Evolutionary conservation across 2,329 filamentous ascomycete genomes (phyloP), one percentile per base, ranked within the genome.

Genomic region (Proliferodiscus dingleyae): DNA sequence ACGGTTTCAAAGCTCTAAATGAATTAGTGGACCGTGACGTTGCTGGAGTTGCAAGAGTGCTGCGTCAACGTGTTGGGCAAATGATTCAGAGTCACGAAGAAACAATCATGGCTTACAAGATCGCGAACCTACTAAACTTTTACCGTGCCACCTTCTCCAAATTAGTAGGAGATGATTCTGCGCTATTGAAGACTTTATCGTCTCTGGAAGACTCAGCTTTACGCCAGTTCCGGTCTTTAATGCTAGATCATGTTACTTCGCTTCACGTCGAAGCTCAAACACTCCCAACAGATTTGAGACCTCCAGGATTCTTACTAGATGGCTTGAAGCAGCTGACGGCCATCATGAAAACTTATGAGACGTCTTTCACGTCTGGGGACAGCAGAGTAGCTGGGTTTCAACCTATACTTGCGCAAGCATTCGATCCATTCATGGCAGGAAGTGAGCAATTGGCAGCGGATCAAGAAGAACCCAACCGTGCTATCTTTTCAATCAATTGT

Each of bases 1-100:
- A 97, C 64, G 85, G 89, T 1, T 74, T 83, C 23, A 87, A 85
- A 63, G 88, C 90, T 1, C 72, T 97, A 16, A 87, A 87, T 53
- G 83, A 93, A 51, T 75, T 98, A 2, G 88, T 97, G 21, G 90
- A 91, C 60, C 83, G 89, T 29, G 87, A 95, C 59, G 74, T 97
- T 37, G 80, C 81, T 2, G 87, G 88, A 1, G 89, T 91, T 3
- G 81, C 85, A 29, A 80, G 88, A 18, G 80, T 90, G n/a, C 68
- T 97, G n/a, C 82, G 87, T 21, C 90, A 96, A 64, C 78, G 91
- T 24, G 81, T 94, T 42, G 90, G 96, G 64, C 87, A 97, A 59
- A 87, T 95, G 16, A 85, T 97, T 13, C 89, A 95, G 58, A 87
- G 86, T 50, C 91, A 95, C 63, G 90, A 96, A 57, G 90, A 97